phyloP scores from a whole-genome alignment of 1,284 basidiomycete genomes.

The Fomitopsis schrenkii region DNA sequence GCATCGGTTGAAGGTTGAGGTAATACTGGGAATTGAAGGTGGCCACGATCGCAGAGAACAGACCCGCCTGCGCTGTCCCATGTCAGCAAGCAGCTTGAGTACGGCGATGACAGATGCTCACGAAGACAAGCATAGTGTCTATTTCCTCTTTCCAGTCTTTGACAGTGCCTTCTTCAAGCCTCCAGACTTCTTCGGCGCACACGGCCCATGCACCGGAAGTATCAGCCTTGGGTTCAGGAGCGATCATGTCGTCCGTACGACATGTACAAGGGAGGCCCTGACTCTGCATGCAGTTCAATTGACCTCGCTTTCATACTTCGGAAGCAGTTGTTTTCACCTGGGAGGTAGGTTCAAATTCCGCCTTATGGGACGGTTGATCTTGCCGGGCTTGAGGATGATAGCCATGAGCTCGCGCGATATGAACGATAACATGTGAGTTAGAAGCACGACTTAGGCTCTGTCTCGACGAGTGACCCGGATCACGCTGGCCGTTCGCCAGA shows the following conservation, averaged over 20 bases:
- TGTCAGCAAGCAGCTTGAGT: not conserved
- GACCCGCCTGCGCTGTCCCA: conserved; percentile 2
- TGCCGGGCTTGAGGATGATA: no score
- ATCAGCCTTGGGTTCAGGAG: not conserved
- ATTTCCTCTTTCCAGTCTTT: conserved; percentile 3
- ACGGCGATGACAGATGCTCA: not conserved
- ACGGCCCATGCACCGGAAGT: not conserved
- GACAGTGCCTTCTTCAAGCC: not conserved
- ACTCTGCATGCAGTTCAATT: no score
- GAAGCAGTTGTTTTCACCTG: no score
- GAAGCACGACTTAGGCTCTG: not conserved
- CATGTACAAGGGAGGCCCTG: no score
- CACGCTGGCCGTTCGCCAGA: not conserved
- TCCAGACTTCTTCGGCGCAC: conserved; percentile 3
- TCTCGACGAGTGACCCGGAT: not conserved
- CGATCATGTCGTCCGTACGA: not conserved
- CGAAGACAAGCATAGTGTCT: not conserved
- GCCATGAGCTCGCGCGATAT: no score
- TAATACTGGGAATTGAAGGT: conserved; percentile 12
- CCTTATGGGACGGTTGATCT: no score
- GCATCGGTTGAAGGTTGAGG: not conserved
- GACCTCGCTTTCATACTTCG: no score
- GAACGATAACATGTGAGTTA: not conserved
- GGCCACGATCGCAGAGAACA: conserved; percentile 15
- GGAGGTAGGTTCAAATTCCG: no score